Conservation (phyloP, 805 yeast genomes). For the Saturnispora galanensis region DNA sequence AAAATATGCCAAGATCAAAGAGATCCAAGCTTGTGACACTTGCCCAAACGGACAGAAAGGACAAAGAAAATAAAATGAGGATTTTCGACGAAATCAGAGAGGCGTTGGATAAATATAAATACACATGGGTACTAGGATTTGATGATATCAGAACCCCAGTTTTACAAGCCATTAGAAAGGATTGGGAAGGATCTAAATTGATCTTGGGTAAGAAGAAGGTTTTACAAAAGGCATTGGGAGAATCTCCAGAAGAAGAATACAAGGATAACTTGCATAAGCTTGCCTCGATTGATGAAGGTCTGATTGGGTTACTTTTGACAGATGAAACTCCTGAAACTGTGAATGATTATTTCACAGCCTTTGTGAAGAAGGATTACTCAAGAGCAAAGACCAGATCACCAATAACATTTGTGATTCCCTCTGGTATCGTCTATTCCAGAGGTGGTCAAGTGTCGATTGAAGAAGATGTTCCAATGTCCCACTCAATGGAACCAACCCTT, state of each 20-base stretch:
- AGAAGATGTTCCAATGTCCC: conserved; percentile 95
- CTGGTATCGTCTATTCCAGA: conserved; percentile 84
- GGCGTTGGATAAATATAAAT: conserved; percentile 66
- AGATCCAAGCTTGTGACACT: conserved; percentile 93
- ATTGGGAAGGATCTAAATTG: conserved; percentile 86
- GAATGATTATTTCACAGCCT: conserved; percentile 73
- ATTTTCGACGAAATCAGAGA: conserved; percentile 85
- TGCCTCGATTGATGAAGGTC: conserved; percentile 56
- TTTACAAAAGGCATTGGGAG: conserved; percentile 86
- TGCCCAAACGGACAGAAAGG: conserved; percentile 94
- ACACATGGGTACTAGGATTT: conserved; percentile 75
- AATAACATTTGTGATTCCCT: conserved; percentile 75
- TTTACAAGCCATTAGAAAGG: conserved; percentile 81
- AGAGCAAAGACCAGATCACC: conserved; percentile 85
- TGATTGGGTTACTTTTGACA: conserved; percentile 82
- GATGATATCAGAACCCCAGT: conserved; percentile 95
- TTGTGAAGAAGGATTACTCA: conserved; percentile 71
- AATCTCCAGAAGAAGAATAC: conserved; percentile 80
- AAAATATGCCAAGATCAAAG: conserved; percentile 85
- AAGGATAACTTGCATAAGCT: conserved; percentile 72
- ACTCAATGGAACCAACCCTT: conserved; percentile 86
- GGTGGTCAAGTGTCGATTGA: conserved; percentile 87
- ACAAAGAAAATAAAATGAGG: conserved; percentile 82
- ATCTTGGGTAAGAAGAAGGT: conserved; percentile 90
- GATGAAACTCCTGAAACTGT: conserved; percentile 85